Base-by-base conservation (phyloP, 2,329 filamentous ascomycete species). In the Pseudogymnoascus verrucosus region DNA sequence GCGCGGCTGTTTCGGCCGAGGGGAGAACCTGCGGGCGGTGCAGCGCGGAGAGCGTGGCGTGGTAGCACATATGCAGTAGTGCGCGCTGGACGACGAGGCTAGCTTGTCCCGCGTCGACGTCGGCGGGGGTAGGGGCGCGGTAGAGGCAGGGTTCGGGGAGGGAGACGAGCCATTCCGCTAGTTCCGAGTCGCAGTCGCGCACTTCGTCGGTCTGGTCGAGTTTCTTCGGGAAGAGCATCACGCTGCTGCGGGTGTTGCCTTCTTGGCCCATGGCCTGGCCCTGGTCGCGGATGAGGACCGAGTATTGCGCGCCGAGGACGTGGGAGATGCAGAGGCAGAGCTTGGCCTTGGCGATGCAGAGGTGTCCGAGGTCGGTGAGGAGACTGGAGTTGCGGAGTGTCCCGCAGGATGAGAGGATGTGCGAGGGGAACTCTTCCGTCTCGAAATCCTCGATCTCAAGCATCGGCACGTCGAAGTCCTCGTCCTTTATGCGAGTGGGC, bases 391-490 rank as follows among this genome's bases (percentile, higher is more conserved):
- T 89, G 65, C 88, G 84, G 40, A 91, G 79, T 44, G 93, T 71
- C 14, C 84, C 83, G 75, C 91, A 96, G 65, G 89, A 85, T 14
- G 82, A 76, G 0, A 89, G 82, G 64, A 96, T 84, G 60, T 85
- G 83, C 10, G 89, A 84, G 1, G 89, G 80, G 11, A 93, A 81
- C 0, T 83, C 74, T 54, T 84, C 80, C 67, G 91, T 86, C 71
- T 96, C 91, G 71, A 98, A 97, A 72, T 98, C 93, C 68, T 85
- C 82, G 69, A 95, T 79, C 12, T 85, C 86, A 61, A 97, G 81
- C 90, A 96, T 95, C 0, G 93, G 91, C 31, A 97, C 92, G 72
- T 97, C 91, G 73, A 91, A 96, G 74, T 97, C 93, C 70, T 95
- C 90, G 65, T 92, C 88, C 80, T 96, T 96, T 76, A 97, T 96